Evolutionary conservation across 2,329 filamentous ascomycete species (phyloP).

Genomic region (Beauveria scarabaeidicola): DNA sequence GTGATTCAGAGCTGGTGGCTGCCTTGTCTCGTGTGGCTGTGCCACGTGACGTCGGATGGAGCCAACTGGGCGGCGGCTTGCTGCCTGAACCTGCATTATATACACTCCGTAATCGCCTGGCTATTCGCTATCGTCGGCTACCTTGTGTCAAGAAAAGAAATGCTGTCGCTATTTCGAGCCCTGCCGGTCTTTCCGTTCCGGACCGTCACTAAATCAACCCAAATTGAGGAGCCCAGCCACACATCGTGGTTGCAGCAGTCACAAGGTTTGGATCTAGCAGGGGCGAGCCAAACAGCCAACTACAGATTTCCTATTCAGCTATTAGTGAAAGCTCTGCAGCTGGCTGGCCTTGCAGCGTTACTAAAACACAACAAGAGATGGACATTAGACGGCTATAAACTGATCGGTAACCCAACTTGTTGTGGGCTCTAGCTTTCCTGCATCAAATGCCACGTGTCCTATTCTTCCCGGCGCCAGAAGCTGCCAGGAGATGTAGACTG

Average conservation of each 20-base stretch:
- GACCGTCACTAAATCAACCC: neutral
- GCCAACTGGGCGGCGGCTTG: neutral
- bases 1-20: neutral
- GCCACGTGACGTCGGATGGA: constrained; percentile 7
- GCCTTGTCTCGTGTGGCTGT: constrained; percentile 5
- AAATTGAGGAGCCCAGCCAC: neutral
- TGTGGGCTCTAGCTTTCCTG: neutral
- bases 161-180: neutral
- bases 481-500: no score
- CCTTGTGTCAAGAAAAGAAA: no score
- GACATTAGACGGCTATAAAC: neutral
- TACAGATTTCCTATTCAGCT: neutral
- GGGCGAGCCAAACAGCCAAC: neutral
- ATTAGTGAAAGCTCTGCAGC: neutral
- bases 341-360: neutral
- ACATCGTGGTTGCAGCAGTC: neutral
- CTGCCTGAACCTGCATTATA: neutral
- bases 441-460: neutral
- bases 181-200: neutral
- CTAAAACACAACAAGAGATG: neutral
- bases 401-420: neutral
- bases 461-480: no score
- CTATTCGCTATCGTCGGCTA: no score
- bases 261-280: neutral
- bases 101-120: no score